phyloP scores from a whole-genome alignment of 495 filamentous ascomycete genomes.

The Oidiodendron maius region DNA sequence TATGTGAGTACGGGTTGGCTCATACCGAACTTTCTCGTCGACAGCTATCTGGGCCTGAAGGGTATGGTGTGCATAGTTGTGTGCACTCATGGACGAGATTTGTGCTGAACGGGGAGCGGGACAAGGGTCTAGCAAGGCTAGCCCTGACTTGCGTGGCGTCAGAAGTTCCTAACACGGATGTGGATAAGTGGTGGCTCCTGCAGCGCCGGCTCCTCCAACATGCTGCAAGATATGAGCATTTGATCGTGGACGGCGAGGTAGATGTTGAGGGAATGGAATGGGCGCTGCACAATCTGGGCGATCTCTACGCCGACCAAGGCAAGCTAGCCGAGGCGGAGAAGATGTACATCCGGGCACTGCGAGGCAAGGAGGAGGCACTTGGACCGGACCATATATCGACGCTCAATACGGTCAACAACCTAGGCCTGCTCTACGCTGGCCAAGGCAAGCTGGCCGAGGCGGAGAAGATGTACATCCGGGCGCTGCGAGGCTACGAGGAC shows the following conservation, averaged over 20 bases:
- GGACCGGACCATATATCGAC: no score
- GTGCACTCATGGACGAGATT: conserved; percentile 31
- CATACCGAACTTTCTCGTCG: conserved; percentile 13
- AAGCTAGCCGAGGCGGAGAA: no score
- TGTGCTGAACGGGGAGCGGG: conserved; percentile 25
- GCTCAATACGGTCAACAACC: no score
- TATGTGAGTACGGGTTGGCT: conserved; percentile 24
- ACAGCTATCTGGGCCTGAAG: conserved; percentile 13
- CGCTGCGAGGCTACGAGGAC: no score
- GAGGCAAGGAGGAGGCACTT: no score
- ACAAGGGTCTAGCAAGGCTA: conserved; percentile 14
- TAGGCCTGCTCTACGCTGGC: no score
- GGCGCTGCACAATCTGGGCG: conserved; percentile 18
- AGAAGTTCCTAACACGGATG: conserved; percentile 15
- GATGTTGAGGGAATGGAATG: conserved; percentile 1
- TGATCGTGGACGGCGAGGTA: conserved; percentile 4
- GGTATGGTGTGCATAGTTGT: conserved; percentile 31
- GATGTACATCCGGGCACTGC: no score
- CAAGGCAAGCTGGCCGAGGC: no score
- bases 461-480: no score
- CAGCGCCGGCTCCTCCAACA: no score
- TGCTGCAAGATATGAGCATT: conserved; percentile 14
- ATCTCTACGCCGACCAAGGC: no score
- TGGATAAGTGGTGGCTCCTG: conserved; percentile 21
- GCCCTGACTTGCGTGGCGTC: conserved; percentile 18